Conservation (phyloP, 2,329 filamentous ascomycete species). For the Mycogone perniciosa region DNA sequence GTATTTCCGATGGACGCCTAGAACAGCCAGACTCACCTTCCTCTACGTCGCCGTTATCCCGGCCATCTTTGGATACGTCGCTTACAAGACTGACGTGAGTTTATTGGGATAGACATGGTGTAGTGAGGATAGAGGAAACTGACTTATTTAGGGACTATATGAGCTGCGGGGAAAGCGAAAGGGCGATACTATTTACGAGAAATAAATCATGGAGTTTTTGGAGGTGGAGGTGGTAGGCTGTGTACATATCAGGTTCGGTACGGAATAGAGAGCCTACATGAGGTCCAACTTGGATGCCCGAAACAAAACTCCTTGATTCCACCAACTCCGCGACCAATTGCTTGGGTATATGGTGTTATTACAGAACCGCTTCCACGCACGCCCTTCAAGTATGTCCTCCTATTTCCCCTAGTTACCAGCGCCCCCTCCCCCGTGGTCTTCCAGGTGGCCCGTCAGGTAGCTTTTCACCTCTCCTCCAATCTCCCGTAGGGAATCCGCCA, state of each 20-base stretch:
- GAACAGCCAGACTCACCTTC: conserved; percentile 74
- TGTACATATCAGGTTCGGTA: conserved; percentile 37
- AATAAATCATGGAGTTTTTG: conserved; percentile 39
- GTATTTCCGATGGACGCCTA: conserved; percentile 89
- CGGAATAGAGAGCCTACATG: conserved; percentile 22
- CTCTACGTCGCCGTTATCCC: conserved; percentile 72
- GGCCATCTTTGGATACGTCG: conserved; percentile 60
- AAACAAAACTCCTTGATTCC: neutral
- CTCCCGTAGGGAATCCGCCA: conserved; percentile 42
- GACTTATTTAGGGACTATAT: conserved; percentile 65
- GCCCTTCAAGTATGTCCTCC: neutral
- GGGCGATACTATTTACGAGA: conserved; percentile 79
- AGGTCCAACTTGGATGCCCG: neutral
- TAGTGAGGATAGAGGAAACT: conserved; percentile 13
- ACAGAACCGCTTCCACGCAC: neutral
- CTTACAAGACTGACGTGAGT: conserved; percentile 82
- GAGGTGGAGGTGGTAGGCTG: conserved; percentile 12
- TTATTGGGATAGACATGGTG: neutral
- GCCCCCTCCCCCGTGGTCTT: conserved; percentile 23
- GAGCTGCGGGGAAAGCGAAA: conserved; percentile 80
- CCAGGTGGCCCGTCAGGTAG: conserved; percentile 46
- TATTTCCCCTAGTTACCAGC: conserved; percentile 20
- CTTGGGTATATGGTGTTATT: conserved; percentile 24
- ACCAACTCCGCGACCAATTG: conserved; percentile 2
- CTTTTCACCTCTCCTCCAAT: conserved; percentile 61